Conservation (phyloP, 345 rosid genomes). For the Orychophragmus violaceus region DNA sequence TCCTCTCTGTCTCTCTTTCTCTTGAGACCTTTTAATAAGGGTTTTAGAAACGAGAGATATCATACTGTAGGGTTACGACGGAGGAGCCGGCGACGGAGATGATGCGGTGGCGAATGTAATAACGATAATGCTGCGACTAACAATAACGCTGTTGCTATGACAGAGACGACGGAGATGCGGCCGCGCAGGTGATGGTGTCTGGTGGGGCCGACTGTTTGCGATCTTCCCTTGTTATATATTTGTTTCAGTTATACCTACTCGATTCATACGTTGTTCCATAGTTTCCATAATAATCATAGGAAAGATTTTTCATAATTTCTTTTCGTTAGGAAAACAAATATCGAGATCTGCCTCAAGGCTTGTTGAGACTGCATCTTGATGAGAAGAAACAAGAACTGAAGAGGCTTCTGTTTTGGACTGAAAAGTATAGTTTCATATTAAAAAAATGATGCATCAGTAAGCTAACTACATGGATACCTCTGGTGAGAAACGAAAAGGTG, state of each 20-base stretch:
- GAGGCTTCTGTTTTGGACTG: background rate
- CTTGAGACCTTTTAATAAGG: background rate
- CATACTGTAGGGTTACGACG: background rate
- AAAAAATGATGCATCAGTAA: background rate
- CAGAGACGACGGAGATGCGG: background rate
- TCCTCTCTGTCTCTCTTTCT: too few relatives aligned
- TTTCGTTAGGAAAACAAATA: background rate
- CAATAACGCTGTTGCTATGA: background rate
- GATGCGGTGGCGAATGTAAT: background rate
- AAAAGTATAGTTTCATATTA: background rate
- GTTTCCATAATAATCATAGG: background rate
- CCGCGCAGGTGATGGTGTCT: background rate
- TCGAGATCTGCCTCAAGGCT: background rate
- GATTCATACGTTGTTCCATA: background rate
- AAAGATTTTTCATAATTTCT: background rate
- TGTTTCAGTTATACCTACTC: too few relatives aligned
- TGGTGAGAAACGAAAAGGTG: background rate
- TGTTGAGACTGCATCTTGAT: background rate
- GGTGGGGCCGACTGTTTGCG: background rate
- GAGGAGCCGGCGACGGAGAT: background rate
- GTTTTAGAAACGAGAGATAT: background rate
- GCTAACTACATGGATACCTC: slow-evolving; percentile 10
- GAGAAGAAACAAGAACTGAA: too few relatives aligned
- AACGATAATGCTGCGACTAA: background rate
- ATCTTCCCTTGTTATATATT: background rate